Percentiles rank a stretch among this genome's conserved stretches.
Evolutionary conservation across 345 rosid species (phyloP).

Genomic region (Psidium guajava): DNA sequence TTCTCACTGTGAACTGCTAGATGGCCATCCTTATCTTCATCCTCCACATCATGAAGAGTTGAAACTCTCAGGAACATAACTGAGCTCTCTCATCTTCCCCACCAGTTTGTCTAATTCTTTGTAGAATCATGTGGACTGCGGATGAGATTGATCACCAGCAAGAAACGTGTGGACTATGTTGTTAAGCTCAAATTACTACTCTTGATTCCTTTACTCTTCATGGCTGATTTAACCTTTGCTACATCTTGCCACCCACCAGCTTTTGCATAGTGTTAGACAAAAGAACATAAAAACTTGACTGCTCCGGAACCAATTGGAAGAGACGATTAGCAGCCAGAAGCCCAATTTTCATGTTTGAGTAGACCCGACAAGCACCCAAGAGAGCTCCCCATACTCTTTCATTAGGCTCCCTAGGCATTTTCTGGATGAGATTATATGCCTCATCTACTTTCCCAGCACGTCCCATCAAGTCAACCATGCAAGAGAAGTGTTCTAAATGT

Average conservation of each 20-base stretch:
- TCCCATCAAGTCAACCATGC: constrained; percentile 58
- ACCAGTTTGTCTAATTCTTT: constrained; percentile 21
- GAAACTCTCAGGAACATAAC: constrained; percentile 36
- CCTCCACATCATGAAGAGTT: constrained; percentile 41
- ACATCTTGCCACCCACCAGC: constrained; percentile 49
- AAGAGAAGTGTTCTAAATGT: constrained; percentile 37
- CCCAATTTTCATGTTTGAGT: constrained; percentile 30
- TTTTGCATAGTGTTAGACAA: constrained; percentile 46
- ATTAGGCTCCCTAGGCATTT: constrained; percentile 35
- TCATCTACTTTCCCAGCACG: constrained; percentile 41
- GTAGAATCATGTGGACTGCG: constrained; percentile 16
- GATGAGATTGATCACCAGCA: constrained; percentile 35
- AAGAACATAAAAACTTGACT: constrained; percentile 40
- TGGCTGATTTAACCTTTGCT: constrained; percentile 25
- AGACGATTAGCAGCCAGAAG: constrained; percentile 34
- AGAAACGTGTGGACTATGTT: constrained; percentile 34
- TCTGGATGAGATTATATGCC: constrained; percentile 33
- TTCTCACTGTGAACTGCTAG: constrained; percentile 47
- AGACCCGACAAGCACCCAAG: constrained; percentile 51
- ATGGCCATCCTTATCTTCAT: constrained; percentile 41
- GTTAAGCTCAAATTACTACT: constrained; percentile 20
- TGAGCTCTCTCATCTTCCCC: constrained; percentile 30
- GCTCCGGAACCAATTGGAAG: constrained; percentile 34
- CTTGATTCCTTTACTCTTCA: constrained; percentile 41
- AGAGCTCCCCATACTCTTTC: constrained; percentile 51